Conservation (phyloP, 352 stramenopile genomes). For the Phytophthora foliorum region DNA sequence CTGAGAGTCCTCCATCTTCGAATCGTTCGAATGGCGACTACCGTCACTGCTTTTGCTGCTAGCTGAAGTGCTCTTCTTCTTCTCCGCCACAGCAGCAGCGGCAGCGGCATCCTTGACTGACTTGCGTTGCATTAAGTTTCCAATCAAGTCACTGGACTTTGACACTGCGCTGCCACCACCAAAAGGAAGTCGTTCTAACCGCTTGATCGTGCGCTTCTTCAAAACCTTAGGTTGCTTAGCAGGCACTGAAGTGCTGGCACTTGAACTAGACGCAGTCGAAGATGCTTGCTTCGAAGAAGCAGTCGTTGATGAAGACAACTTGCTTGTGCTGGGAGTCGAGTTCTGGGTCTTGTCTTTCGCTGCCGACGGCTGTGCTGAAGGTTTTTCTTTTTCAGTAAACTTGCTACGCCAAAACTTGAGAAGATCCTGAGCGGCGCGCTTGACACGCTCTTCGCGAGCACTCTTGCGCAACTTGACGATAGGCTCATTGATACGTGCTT, state of each 20-base stretch:
- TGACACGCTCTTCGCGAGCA: constrained; percentile 81
- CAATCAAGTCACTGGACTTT: constrained; percentile 85
- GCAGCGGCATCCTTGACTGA: constrained; percentile 72
- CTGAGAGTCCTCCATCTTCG: constrained; percentile 26
- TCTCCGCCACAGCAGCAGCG: constrained; percentile 47
- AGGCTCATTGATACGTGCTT: constrained; percentile 89
- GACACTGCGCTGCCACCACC: constrained; percentile 62
- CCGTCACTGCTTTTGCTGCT: constrained; percentile 26
- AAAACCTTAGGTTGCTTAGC: constrained; percentile 51
- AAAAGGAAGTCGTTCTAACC: constrained; percentile 76
- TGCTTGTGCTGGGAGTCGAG: constrained; percentile 17
- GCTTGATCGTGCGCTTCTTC: constrained; percentile 83
- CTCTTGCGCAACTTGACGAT: constrained; percentile 90
- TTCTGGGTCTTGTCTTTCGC: constrained; percentile 24
- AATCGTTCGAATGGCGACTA: constrained; percentile 21
- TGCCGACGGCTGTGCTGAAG: constrained; percentile 35
- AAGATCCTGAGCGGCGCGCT: constrained; percentile 81
- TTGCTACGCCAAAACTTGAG: constrained; percentile 88
- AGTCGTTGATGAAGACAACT: constrained; percentile 27
- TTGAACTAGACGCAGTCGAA: constrained; percentile 24
- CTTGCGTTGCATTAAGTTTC: constrained; percentile 87
- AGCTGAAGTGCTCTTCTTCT: constrained; percentile 47
- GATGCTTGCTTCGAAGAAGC: constrained; percentile 22
- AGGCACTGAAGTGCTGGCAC: constrained; percentile 17
- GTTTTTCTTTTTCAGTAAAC: constrained; percentile 89